A percentile compares a stretch with the other conserved stretches of the same genome.
These are phyloP conservation scores for Echinochloa phyllopogon DNA, from an alignment of 176 grass and related monocot genomes.

Conservation along the genomic window DNA sequence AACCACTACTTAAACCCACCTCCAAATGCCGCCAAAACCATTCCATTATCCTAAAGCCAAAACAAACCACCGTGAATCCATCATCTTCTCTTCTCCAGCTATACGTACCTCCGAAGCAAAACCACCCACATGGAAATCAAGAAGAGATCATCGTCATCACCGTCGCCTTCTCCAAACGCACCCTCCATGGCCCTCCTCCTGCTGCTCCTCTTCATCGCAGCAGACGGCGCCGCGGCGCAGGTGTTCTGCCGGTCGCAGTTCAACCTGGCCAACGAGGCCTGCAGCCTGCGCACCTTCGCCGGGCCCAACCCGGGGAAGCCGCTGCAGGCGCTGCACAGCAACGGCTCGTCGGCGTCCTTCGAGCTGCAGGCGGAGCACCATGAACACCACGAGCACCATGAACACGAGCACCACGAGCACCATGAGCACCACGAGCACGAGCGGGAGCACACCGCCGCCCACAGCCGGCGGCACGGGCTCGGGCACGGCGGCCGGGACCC, in stretches of 20 bases:
- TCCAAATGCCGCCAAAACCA: conserved; percentile 34
- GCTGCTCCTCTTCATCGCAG: conserved; percentile 26
- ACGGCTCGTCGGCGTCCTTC: conserved; percentile 39
- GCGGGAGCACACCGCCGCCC: background rate
- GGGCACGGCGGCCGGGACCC: conserved; percentile 39
- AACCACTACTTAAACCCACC: conserved; percentile 30
- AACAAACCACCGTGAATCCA: background rate
- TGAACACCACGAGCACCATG: conserved; percentile 2
- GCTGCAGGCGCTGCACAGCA: conserved; percentile 44
- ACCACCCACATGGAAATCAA: conserved; percentile 23
- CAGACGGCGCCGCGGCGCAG: conserved; percentile 37
- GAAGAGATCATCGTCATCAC: background rate
- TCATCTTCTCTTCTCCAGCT: background rate
- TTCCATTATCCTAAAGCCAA: background rate
- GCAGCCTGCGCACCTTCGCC: conserved; percentile 50
- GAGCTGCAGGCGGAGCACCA: conserved; percentile 43
- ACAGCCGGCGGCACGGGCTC: conserved; percentile 1
- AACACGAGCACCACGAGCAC: background rate
- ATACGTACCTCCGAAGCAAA: background rate
- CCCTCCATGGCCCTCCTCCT: background rate
- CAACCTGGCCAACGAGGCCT: conserved; percentile 76
- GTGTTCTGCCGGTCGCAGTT: conserved; percentile 75
- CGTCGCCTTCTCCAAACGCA: background rate
- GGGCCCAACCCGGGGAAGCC: conserved; percentile 42
- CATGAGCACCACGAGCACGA: background rate